These are phyloP conservation scores for Aspergillus sp. DNA, from an alignment of 2,329 filamentous ascomycete genomes.

Conservation along the genomic window DNA sequence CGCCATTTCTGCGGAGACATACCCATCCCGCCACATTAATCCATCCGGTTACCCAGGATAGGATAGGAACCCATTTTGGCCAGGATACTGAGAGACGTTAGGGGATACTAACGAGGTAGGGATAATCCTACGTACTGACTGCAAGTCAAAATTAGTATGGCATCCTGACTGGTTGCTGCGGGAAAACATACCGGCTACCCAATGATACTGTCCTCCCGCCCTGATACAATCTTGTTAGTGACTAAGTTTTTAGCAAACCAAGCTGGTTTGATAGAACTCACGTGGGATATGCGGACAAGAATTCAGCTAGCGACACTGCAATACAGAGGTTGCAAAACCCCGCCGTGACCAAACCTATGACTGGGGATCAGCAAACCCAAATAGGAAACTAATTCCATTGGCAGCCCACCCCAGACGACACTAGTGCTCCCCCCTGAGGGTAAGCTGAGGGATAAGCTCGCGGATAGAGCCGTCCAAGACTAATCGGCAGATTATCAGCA, in stretches of 20 bases:
- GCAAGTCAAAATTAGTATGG: slow-evolving; percentile 8
- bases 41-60: slow-evolving; percentile 74
- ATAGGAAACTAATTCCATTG: too few species aligned
- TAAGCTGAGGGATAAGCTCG: slow-evolving; percentile 61
- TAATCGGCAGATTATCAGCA: slow-evolving; percentile 17
- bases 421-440: slow-evolving; percentile 72
- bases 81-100: slow-evolving; percentile 51
- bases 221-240: not conserved
- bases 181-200: slow-evolving; percentile 58
- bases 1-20: not conserved
- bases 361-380: not conserved
- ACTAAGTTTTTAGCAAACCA: not conserved
- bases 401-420: slow-evolving; percentile 67
- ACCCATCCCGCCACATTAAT: slow-evolving; percentile 69
- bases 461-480: slow-evolving; percentile 63
- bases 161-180: not conserved
- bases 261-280: slow-evolving; percentile 18
- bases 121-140: slow-evolving; percentile 32
- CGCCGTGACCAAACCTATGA: slow-evolving; percentile 54
- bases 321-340: slow-evolving; percentile 70
- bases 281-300: slow-evolving; percentile 64
- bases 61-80: slow-evolving; percentile 59
- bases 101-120: not conserved
- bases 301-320: slow-evolving; percentile 69
- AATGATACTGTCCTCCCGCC: slow-evolving; percentile 68